Evolutionary conservation across 2,329 filamentous ascomycete genomes (phyloP).

Genomic region (Chaetomium globosum): DNA sequence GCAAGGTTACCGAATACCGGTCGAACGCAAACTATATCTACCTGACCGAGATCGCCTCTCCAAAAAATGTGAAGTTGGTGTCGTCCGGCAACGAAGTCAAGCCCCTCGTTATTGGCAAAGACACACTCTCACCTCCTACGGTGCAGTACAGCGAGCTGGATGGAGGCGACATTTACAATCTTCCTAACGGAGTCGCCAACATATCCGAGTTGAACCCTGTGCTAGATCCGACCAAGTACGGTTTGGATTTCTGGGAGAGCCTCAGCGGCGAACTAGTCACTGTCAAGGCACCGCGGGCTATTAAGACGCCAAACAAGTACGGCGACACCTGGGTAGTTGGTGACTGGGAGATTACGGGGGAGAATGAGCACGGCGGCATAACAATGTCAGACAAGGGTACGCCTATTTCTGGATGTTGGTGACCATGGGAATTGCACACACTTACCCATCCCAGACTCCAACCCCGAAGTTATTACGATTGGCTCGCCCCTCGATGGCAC

Average conservation of each 20-base stretch:
- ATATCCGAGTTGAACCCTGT: constrained; percentile 63
- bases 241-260: constrained; percentile 75
- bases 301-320: constrained; percentile 64
- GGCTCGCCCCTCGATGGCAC: constrained; percentile 67
- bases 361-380: constrained; percentile 65
- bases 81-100: constrained; percentile 58
- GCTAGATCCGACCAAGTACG: constrained; percentile 63
- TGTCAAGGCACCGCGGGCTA: constrained; percentile 57
- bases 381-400: constrained; percentile 61
- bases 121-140: constrained; percentile 61
- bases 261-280: constrained; percentile 69
- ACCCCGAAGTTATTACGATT: constrained; percentile 69
- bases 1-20: constrained; percentile 61
- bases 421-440: background rate
- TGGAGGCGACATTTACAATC: constrained; percentile 63
- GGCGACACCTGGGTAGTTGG: constrained; percentile 72
- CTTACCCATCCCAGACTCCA: constrained; percentile 55
- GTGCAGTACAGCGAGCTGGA: constrained; percentile 65
- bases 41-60: constrained; percentile 64
- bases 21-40: constrained; percentile 60
- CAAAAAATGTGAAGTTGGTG: constrained; percentile 56
- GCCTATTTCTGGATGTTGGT: constrained; percentile 13
- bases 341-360: constrained; percentile 63
- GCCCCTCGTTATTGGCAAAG: constrained; percentile 63
- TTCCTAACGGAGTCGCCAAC: constrained; percentile 64